A percentile compares a stretch with the other conserved stretches of the same genome.
Evolutionary conservation across 192 early-diverging fungal species (phyloP).

Genomic region (Cetraspora pellucida): DNA sequence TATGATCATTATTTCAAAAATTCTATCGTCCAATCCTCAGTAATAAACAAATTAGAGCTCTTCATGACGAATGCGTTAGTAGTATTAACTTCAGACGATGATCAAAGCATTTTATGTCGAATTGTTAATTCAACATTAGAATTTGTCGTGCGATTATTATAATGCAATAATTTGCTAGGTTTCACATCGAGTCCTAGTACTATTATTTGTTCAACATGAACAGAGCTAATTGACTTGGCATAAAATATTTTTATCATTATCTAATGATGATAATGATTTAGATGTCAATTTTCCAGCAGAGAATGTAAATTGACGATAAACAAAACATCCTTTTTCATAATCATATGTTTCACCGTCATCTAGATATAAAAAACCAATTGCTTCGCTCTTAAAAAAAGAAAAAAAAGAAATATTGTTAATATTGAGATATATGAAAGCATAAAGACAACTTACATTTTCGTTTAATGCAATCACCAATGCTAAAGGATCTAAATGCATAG

Average conservation of each 20-base stretch:
- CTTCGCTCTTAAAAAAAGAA: slow-evolving; percentile 49
- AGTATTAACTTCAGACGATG: no score
- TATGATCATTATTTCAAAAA: no score
- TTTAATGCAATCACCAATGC: slow-evolving; percentile 85
- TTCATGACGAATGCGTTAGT: no score
- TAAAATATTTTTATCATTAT: slow-evolving; percentile 24
- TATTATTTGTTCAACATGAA: slow-evolving; percentile 58
- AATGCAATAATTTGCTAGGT: slow-evolving; percentile 26
- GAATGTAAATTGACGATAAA: slow-evolving; percentile 59
- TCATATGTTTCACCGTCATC: slow-evolving; percentile 90
- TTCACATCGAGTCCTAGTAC: slow-evolving; percentile 48
- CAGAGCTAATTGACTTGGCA: slow-evolving; percentile 17
- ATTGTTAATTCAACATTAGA: no score
- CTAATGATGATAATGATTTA: background rate
- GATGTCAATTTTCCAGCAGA: slow-evolving; percentile 40
- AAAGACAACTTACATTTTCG: slow-evolving; percentile 45
- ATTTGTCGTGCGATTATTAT: background rate
- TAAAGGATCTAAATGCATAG: slow-evolving; percentile 87
- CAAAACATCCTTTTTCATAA: slow-evolving; percentile 69
- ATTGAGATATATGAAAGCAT: slow-evolving; percentile 31
- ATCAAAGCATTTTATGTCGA: no score
- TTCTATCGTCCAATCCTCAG: no score
- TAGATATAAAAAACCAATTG: slow-evolving; percentile 79
- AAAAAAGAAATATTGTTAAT: background rate
- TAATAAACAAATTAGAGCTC: no score